These are phyloP conservation scores for Taiozyma sp. DNA, from an alignment of 1,139 yeast genomes.

Conservation along the genomic window DNA sequence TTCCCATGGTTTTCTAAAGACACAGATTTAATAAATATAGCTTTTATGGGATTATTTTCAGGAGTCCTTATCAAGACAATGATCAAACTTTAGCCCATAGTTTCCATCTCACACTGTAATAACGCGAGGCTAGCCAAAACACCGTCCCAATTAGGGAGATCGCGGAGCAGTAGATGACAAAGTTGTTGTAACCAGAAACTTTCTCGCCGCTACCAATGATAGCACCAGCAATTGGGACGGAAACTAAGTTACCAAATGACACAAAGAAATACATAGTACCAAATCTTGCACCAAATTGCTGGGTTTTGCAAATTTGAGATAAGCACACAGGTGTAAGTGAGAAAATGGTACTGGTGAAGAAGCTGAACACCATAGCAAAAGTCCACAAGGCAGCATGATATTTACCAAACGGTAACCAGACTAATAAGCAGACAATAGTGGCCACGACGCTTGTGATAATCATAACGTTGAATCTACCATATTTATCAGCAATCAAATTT, in stretches of 20 bases:
- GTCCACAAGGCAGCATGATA: conserved; percentile 27
- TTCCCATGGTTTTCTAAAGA: neutral
- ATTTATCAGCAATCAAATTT: conserved; percentile 47
- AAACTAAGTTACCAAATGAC: conserved; percentile 40
- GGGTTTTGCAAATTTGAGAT: conserved; percentile 39
- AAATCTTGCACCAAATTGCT: conserved; percentile 43
- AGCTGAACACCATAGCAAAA: conserved; percentile 49
- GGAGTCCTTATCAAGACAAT: too few species aligned
- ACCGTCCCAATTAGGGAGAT: conserved; percentile 29
- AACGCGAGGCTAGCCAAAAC: conserved; percentile 30
- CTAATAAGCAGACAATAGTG: conserved; percentile 34
- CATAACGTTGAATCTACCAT: conserved; percentile 56
- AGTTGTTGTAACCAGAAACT: conserved; percentile 28
- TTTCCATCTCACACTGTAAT: conserved; percentile 32
- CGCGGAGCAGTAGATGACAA: conserved; percentile 35
- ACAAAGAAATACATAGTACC: conserved; percentile 44
- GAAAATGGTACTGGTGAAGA: conserved; percentile 42
- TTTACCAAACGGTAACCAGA: conserved; percentile 55
- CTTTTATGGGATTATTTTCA: neutral
- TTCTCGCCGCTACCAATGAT: conserved; percentile 36
- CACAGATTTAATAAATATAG: neutral
- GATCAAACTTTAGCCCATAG: conserved; percentile 11
- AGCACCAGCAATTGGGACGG: conserved; percentile 48
- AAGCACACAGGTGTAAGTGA: conserved; percentile 44
- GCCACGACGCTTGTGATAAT: conserved; percentile 38